Evolutionary conservation across 768 basidiomycete species (phyloP), one percentile per base, ranked within the genome.

Genomic region (Tephrocybe sp.): DNA sequence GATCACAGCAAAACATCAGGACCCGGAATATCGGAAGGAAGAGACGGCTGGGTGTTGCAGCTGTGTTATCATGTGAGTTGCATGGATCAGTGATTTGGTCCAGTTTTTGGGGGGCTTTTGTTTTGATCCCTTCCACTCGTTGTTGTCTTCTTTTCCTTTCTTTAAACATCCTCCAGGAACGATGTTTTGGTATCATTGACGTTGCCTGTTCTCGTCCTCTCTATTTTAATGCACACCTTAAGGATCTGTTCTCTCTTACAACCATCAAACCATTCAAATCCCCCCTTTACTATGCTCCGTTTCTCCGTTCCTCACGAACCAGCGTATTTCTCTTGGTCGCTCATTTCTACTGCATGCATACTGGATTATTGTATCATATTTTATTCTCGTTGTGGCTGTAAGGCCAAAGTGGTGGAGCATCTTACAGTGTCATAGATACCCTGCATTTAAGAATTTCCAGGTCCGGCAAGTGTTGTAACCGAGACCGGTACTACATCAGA

Each of bases 51-150:
- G 85, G 34, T 91, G 89, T 63, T 92, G 89, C 75, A 87, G 85
- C 69, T 92, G 89, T 69, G 70, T 88, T 59, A 77, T 92, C 65
- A 92, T 92, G 89, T 92, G 81, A 89, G 22, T 22, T 32, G 36
- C n/a, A n/a, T 53, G 10, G 20, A 19, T 40, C 45, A 19, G 41
- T 12, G 40, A 39, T 20, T 23, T 36, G 36, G 35, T 48, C 26
- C 20, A 13, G 40, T 35, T 20, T 26, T 19, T 19, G 23, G 19
- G 34, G 45, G 47, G 19, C 19, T 48, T 10, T 45, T 33, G 42
- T 26, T 36, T 39, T 51, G 41, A 49, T 48, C 39, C 56, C 36
- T 57, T 50, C 39, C 49, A 42, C 44, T 57, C 51, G 38, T 52
- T 49, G 39, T 38, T 49, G 39, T 38, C 32, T 40, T 38, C 30